Percentiles rank a stretch among this genome's conserved stretches.
Evolutionary conservation across 208 protist species (phyloP).

Genomic region (Angomonas desouzai): DNA sequence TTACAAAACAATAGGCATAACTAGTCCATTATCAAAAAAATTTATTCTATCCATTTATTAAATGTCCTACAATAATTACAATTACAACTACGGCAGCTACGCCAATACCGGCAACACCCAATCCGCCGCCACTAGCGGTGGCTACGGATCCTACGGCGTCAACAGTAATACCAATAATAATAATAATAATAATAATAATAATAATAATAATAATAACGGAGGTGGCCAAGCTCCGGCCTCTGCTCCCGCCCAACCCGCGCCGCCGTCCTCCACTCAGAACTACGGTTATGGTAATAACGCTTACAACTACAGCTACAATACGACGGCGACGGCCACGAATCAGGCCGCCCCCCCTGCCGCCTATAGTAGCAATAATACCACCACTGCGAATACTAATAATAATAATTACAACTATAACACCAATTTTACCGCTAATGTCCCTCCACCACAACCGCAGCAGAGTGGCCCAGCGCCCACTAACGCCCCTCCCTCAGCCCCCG

Average conservation of each 20-base stretch:
- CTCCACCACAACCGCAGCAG: no score
- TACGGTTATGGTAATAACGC: not conserved
- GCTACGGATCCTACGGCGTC: conserved; percentile 3
- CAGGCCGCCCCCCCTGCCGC: not conserved
- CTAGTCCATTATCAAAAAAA: no score
- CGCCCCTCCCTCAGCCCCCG: not conserved
- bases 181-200: not conserved
- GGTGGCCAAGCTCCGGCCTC: not conserved
- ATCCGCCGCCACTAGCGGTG: conserved; percentile 3
- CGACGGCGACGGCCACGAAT: not conserved
- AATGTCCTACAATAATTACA: conserved; percentile 9
- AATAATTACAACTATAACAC: not conserved
- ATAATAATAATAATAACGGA: not conserved
- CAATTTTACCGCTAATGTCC: no score
- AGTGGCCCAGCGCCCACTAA: not conserved
- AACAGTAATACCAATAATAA: conserved; percentile 1
- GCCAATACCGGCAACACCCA: conserved; percentile 3
- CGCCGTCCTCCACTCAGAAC: not conserved
- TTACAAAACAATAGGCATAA: no score
- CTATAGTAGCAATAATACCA: not conserved
- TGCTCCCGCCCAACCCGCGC: not conserved
- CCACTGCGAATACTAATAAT: not conserved
- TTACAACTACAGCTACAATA: not conserved
- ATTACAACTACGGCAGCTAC: conserved; percentile 16
- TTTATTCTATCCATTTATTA: conserved; percentile 3